Evolutionary conservation across 345 rosid species (phyloP), one percentile per base, ranked within the genome.

Genomic region (Kernera saxatilis): DNA sequence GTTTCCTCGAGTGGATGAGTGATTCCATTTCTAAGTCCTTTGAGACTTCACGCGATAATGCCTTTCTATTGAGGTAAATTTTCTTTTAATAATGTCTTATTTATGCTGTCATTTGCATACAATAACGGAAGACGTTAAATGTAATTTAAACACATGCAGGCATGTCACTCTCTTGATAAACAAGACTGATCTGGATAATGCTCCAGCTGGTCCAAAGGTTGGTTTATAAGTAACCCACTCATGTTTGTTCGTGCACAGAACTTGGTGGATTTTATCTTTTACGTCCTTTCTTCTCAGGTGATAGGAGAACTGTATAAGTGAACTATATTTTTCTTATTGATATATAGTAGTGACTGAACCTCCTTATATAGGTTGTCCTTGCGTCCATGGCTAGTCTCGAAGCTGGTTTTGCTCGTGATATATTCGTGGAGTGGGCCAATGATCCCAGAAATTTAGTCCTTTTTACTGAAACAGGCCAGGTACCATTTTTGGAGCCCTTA

Each of bases 1-100:
- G 99, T 82, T 94, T 94, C 83, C 88, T 94, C 33, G 99, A 94
- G 86, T 94, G 97, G 97, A 91, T 94, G 99, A 88, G 97, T 76
- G 99, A 94, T 80, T 79, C 96, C 60, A 89, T 94, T 73, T 86
- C 99, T 37, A 94, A 94, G 82, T 91, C 97, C 37, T 94, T 94
- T 77, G 99, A 88, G 84, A 88, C 96, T 55, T 85, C 97, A 17
- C 97, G 99, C 74, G 96, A 91, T 73, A 94, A 94, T 82, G 97
- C 99, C 41, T 94, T 94, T 82, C 91, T 87, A 63, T 77, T 94
- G 75, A 94, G 82, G 98, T 89, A 80, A 76, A 78, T 77, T 49
- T 8, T 46, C 35, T 44, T 14, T 9, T 12, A 14, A 35, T n/a
- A 26, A 35, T 59, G 21, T 44, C 13, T 53, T 69, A 18, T 27